A percentile compares a stretch with the other conserved stretches of the same genome.
Evolutionary conservation across 202 grass and related monocot genomes (phyloP).

Genomic region (Bolboschoenoplectus hybrid): DNA sequence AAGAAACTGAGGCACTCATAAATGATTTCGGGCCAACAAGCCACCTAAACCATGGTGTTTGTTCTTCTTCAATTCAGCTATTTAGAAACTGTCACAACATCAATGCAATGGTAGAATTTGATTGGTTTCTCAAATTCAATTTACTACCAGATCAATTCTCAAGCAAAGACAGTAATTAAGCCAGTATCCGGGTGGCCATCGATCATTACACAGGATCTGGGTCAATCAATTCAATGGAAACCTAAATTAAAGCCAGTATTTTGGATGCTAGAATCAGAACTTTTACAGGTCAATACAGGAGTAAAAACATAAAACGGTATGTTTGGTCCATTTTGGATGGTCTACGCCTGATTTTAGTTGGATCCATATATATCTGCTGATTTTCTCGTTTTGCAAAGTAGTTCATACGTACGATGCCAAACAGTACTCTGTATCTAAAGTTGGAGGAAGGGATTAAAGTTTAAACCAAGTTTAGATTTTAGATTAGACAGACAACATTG

Average conservation of each 20-base stretch:
- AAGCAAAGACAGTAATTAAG: background rate
- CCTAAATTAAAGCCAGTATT: background rate
- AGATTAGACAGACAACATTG: background rate
- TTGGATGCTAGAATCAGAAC: background rate
- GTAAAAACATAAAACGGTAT: background rate
- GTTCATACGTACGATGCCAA: background rate
- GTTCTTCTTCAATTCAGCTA: background rate
- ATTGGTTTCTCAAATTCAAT: constrained; percentile 12
- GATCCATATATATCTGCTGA: too few species aligned
- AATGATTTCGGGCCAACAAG: background rate
- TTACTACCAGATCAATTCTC: background rate
- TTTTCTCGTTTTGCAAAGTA: too few species aligned
- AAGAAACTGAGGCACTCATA: background rate
- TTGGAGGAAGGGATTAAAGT: background rate
- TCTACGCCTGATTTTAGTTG: background rate
- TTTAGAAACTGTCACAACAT: background rate
- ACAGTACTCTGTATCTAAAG: background rate
- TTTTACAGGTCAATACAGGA: background rate
- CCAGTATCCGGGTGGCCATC: background rate
- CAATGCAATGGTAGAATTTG: background rate
- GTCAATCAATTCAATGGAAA: background rate
- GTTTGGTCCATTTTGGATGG: background rate
- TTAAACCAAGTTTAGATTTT: background rate
- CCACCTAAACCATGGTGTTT: background rate
- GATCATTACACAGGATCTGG: background rate